These are phyloP conservation scores for Plectosphaerella plurivora DNA, from an alignment of 2,329 filamentous ascomycete genomes.

Conservation along the genomic window DNA sequence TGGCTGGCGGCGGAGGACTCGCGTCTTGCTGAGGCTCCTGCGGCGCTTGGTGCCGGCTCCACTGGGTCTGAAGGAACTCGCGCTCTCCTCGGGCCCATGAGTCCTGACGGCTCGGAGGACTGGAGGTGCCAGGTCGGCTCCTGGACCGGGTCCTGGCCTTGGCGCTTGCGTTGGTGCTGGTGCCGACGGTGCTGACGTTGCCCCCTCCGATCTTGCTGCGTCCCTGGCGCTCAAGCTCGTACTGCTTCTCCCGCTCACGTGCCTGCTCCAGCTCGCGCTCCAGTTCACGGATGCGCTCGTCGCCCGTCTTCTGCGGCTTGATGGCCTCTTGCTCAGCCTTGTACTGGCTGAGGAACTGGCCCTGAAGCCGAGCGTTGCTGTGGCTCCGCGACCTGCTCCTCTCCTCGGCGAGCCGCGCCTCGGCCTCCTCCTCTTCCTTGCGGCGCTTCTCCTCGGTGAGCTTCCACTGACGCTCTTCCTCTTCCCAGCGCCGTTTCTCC, in stretches of 20 bases:
- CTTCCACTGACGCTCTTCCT: constrained; percentile 73
- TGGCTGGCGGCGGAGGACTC: constrained; percentile 13
- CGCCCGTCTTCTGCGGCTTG: constrained; percentile 15
- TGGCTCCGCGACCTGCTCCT: constrained; percentile 55
- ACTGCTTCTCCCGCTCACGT: constrained; percentile 58
- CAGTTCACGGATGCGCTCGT: constrained; percentile 48
- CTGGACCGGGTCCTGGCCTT: constrained; percentile 24
- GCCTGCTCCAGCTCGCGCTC: constrained; percentile 66
- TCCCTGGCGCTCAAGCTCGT: constrained; percentile 53
- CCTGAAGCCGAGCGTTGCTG: constrained; percentile 65
- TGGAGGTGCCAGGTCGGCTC: constrained; percentile 18
- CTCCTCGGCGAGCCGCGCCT: constrained; percentile 63
- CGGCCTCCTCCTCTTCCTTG: constrained; percentile 68
- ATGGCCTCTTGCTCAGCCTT: constrained; percentile 59
- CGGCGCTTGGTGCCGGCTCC: constrained; percentile 36
- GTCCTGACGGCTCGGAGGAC: constrained; percentile 51
- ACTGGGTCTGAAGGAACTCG: constrained; percentile 56
- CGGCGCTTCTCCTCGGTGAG: constrained; percentile 68
- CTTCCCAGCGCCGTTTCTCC: constrained; percentile 71
- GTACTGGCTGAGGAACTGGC: constrained; percentile 85
- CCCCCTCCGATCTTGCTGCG: constrained; percentile 28
- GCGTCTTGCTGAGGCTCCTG: constrained; percentile 15
- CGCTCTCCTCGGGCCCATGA: constrained; percentile 63
- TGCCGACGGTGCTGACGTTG: constrained; percentile 20
- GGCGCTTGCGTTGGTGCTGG: constrained; percentile 12